phyloP scores from a whole-genome alignment of 805 yeast genomes.

The Dipodascus geniculatus region DNA sequence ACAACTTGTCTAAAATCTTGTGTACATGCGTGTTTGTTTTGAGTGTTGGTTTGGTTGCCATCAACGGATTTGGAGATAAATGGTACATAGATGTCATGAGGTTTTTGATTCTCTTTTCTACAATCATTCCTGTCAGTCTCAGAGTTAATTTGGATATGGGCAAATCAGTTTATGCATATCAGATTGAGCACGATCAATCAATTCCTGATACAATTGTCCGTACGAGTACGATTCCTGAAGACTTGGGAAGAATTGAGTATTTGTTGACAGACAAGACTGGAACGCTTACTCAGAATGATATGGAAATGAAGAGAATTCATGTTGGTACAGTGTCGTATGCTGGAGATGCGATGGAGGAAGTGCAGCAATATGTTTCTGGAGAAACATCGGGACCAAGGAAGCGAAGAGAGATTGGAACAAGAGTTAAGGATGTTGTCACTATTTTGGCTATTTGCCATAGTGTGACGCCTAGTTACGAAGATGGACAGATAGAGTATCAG shows the following conservation, averaged over 20 bases:
- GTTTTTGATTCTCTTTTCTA: constrained; percentile 80
- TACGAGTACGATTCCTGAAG: constrained; percentile 97
- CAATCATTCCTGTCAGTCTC: constrained; percentile 91
- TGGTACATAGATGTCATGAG: constrained; percentile 93
- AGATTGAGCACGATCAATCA: constrained; percentile 75
- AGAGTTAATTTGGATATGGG: constrained; percentile 93
- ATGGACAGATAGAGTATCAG: constrained; percentile 69
- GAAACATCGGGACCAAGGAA: constrained; percentile 21
- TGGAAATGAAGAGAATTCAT: constrained; percentile 90
- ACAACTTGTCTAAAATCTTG: constrained; percentile 72
- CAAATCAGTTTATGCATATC: constrained; percentile 89
- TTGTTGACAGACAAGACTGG: constrained; percentile 92
- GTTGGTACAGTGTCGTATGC: constrained; percentile 88
- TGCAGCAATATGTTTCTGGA: constrained; percentile 47
- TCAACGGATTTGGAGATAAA: constrained; percentile 53
- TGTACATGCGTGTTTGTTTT: constrained; percentile 78
- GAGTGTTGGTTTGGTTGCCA: constrained; percentile 64
- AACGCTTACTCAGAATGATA: constrained; percentile 93
- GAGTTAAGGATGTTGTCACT: constrained; percentile 69
- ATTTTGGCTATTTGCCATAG: constrained; percentile 93
- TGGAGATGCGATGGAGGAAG: constrained; percentile 85
- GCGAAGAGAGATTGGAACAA: constrained; percentile 59
- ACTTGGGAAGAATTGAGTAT: constrained; percentile 90
- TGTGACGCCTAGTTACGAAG: constrained; percentile 86
- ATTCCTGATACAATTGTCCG: constrained; percentile 87